Base-by-base conservation (phyloP, 208 protist species). In the Leishmania major region DNA sequence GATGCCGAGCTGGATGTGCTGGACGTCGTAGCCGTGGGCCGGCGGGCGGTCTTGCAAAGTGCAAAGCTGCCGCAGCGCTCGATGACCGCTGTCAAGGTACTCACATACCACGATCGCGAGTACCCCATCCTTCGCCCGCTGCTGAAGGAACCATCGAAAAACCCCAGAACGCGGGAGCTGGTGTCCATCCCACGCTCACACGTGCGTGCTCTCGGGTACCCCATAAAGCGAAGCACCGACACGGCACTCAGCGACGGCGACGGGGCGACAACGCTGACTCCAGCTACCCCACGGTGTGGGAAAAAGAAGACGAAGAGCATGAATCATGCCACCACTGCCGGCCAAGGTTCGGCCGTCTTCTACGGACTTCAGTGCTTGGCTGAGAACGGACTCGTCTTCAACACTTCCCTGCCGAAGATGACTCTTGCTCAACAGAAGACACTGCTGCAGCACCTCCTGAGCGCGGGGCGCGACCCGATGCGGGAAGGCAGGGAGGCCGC, bases 291-390 rank as follows among this genome's bases (percentile, higher is more conserved):
- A 74, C 45, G 28, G 5, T 2, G 22, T 35, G 43, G 31, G 19
- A 80, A 69, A 31, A 80, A 73, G 62, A 76, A 45, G 69, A 49
- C n/a, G 71, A 81, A 7, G 67, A 69, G 62, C 25, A 64, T 31
- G 59, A 64, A 64, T 3, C 45, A 75, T 19, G 59, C 43, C 28
- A 35, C 76, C 3, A 69, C 74, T 19, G 19, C 43, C 3, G 13
- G 47, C 35, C 37, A 45, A n/a, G 82, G 81, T 10, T 11, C 79
- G 25, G 67, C 82, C 4, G 88, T 93, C 3, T 97, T 96, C 74
- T 97, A 96, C 79, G 94, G 94, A 0, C 76, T 97, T 47, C 88
- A 97, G 86, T 97, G 94, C 59, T 81, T 97, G 51, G 89, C 93
- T 25, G 90, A 94, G 37, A 95, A 88, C 37, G 94, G 94, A 10